Evolutionary conservation across 2,329 filamentous ascomycete genomes (phyloP), one percentile per base, ranked within the genome.

Genomic region (Xylaria multiplex): DNA sequence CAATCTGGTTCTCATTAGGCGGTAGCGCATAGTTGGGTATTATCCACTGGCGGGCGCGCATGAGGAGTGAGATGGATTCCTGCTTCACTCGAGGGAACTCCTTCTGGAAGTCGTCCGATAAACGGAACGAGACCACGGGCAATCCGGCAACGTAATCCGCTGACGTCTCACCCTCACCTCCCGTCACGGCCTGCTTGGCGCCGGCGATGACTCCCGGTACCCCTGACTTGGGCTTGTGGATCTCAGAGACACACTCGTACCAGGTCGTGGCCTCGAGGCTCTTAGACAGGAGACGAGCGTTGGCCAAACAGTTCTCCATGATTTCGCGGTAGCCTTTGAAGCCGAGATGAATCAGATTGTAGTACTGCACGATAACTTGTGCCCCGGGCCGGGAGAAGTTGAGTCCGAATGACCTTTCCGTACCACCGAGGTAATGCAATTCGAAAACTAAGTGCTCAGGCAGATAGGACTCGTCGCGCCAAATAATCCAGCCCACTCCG

Each of bases 331-430:
- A 93, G 9, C 90, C 90, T 2, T 81, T 80, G 76, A 88, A 89
- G 2, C 90, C 90, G 0, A 92, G 83, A 69, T 91, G 89, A 66
- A 92, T 88, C 13, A 92, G 80, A 71, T 92, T 91, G 78, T 88
- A 92, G 77, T 92, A 92, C 74, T 92, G 90, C 0, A 84, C 89
- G 66, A 92, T 88, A 63, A 92, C 82, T 67, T 92, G 90, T 0
- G 88, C 86, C 2, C 89, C 90, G 0, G 90, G 89, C 0, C 90
- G 85, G 1, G 88, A 91, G 79, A 92, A 92, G 78, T 92, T 92
- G 22, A 92, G 82, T 0, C 89, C 91, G 77, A 88, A 92, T 1
- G 86, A 88, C 73, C 90, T 85, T 72, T 92, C 89, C 0, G 88
- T 90, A n/a, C 89, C 88, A 43, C 90, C 90, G 0, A 92, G 84